Evolutionary conservation across 116 monocot genomes (phyloP), one percentile per base, ranked within the genome.

Genomic region (Phalaenopsis hybrid): DNA sequence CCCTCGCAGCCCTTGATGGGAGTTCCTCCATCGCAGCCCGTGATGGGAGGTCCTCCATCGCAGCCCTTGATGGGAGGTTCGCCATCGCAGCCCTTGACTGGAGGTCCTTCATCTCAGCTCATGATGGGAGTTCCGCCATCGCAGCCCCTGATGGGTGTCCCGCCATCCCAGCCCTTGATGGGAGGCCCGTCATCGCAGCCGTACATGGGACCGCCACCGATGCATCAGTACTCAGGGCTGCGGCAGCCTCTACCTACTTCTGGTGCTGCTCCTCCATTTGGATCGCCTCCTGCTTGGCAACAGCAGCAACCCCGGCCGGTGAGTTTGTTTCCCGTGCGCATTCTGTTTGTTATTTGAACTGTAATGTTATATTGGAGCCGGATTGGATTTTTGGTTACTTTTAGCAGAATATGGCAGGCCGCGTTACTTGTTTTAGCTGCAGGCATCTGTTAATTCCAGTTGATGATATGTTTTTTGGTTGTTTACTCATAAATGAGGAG

Each of bases 271-370:
- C 11, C 69, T 4, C 10, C 61, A 20, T 76, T 63, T 41, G 75
- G 58, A 45, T 75, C 74, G 12, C 75, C 74, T 57, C 57, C 43
- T 8, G 75, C n/a, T 0, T 75, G 75, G 50, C 81, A 74, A 57
- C 82, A 82, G 61, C 82, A 55, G 28, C 75, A 58, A 44, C 9
- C 79, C 25, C 67, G 67, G 21, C 80, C 77, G 51, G 77, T 77
- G 50, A 77, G 51, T 77, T 48, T 2, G 50, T 12, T 51, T 77
- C 1, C 48, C 50, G 3, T 28, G 16, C 3, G 48, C 16, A 75
- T 46, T 13, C 5, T 46, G 16, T 51, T 77, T 75, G 5, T 51
- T 31, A 13, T 48, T 77, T 77, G 7, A 18, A 51, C 78, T 48
- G 25, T 57, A 28, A 33, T 7, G 31, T 57, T 17, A 55, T 57